Conservation (phyloP, 257 asterid genomes). For the Nicotiana attenuata region DNA sequence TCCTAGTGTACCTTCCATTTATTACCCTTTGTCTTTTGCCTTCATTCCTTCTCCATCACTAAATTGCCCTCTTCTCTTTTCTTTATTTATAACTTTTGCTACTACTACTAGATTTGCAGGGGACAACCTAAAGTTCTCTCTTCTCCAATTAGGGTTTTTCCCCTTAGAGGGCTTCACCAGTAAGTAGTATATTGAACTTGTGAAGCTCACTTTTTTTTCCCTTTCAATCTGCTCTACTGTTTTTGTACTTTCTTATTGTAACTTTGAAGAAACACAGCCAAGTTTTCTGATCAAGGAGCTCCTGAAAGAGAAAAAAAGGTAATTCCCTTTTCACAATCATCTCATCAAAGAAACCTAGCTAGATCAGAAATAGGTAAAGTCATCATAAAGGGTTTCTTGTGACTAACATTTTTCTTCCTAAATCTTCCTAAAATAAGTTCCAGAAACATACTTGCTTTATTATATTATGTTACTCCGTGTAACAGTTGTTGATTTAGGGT, state of each 20-base stretch:
- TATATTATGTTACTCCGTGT: not conserved
- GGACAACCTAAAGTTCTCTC: constrained; percentile 13
- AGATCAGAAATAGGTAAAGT: constrained; percentile 5
- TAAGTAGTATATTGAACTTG: not conserved
- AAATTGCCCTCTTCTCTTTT: constrained; percentile 32
- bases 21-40: constrained; percentile 61
- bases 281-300: constrained; percentile 8
- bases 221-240: not conserved
- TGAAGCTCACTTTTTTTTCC: constrained; percentile 1
- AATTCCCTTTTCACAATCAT: constrained; percentile 16
- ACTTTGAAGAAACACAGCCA: constrained; percentile 19
- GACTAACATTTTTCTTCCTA: not conserved
- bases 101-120: constrained; percentile 26
- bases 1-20: constrained; percentile 48
- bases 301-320: constrained; percentile 18
- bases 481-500: constrained; percentile 9
- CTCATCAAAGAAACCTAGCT: constrained; percentile 13
- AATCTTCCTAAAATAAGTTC: not conserved
- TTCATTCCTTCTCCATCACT: constrained; percentile 56
- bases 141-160: constrained; percentile 35
- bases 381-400: not conserved
- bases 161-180: constrained; percentile 2
- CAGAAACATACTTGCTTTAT: not conserved
- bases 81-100: constrained; percentile 5
- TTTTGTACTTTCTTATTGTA: not conserved